Conservation (phyloP, 371 early-diverging fungal species). For the Apophysomyces elegans region DNA sequence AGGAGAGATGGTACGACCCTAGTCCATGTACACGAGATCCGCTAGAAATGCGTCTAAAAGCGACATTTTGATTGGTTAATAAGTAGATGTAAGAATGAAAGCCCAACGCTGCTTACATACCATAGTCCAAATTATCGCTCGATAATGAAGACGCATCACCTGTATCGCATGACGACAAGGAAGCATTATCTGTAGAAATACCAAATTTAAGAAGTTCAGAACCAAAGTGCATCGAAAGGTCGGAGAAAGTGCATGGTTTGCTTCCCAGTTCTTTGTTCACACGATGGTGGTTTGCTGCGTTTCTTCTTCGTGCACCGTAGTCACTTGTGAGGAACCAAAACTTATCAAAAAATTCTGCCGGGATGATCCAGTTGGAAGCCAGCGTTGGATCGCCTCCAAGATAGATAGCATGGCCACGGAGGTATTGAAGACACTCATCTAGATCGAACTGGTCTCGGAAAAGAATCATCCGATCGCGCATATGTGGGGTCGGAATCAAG, state of each 20-base stretch:
- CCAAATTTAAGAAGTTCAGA: neutral
- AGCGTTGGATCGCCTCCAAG: conserved; percentile 54
- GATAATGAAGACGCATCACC: neutral
- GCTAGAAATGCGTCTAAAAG: neutral
- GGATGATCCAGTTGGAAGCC: conserved; percentile 54
- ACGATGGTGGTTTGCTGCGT: conserved; percentile 22
- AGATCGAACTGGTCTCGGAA: conserved; percentile 49
- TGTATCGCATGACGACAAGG: neutral
- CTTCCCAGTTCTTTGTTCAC: neutral
- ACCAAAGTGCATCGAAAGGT: neutral
- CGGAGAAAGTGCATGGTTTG: conserved; percentile 1
- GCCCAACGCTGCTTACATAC: neutral
- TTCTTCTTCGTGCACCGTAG: conserved; percentile 29
- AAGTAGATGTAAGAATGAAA: neutral
- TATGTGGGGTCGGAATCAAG: conserved; percentile 50
- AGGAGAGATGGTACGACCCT: neutral
- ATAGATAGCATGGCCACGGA: conserved; percentile 44
- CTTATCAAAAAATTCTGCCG: conserved; percentile 48
- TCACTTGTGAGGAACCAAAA: conserved; percentile 46
- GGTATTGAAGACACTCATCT: conserved; percentile 50
- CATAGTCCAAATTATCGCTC: neutral
- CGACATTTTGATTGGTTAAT: neutral
- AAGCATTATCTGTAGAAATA: neutral
- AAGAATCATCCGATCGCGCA: conserved; percentile 58
- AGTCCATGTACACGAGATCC: conserved; percentile 3